Base-by-base conservation (phyloP, 352 stramenopile species). In the Phytophthora pluvialis region DNA sequence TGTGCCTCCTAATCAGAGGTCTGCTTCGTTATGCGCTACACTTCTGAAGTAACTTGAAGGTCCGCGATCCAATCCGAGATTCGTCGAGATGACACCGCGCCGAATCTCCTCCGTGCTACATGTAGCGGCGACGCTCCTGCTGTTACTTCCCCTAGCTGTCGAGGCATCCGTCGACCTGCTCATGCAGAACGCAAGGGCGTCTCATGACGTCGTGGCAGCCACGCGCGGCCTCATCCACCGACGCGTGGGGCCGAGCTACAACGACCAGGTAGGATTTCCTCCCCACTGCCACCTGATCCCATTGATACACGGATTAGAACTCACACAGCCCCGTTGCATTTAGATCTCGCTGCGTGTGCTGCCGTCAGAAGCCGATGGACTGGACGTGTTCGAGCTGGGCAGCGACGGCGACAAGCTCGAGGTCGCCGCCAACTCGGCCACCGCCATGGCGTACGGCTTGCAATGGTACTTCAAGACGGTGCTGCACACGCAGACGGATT, bases 391-490 rank as follows among this genome's bases (percentile, higher is more conserved):
- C 48, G 81, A 91, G 59, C 64, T 94, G 15, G 71, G 70, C 3
- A 75, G 57, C 9, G 67, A 64, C 3, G 76, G 55, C 12, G 60
- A 77, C 45, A 89, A 86, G 48, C 60, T 91, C 26, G 63, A 90
- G 57, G 75, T 93, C 56, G 64, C 74, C 0, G 79, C 67, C 18
- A 86, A 60, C 45, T 81, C 78, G 28, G 85, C 70, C 15, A 92
- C 81, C 4, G 80, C 85, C 39, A 86, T 91, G 65, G 70, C 81
- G 25, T 94, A 89, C 57, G 82, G 72, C 11, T 60, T 94, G 25
- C 83, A 94, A 47, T 90, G 81, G 83, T 94, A 92, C 57, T 67
- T 94, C 25, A 94, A 94, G 70, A 78, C 60, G 5, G 63, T 79
- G 10, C 55, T 94, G 50, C 81, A 83, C 50, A 92, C 85, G 32